phyloP scores from a whole-genome alignment of 257 asterid species.

The Forsythia suspensa region DNA sequence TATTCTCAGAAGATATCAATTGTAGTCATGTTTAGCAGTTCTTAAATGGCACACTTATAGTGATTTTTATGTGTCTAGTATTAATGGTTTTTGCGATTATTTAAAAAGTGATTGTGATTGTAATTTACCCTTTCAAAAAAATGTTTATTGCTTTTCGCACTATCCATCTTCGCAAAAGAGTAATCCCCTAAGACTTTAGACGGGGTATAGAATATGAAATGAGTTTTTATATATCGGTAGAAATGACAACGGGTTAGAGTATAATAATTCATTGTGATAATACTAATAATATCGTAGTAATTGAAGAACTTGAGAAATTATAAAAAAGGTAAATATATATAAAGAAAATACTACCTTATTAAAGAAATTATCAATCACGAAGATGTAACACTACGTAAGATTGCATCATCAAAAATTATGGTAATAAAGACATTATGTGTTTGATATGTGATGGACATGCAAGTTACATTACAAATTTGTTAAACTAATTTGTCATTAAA shows the following conservation, averaged over 20 bases:
- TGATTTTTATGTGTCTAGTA: neutral
- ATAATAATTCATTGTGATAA: too few relatives aligned
- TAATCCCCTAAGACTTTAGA: too few relatives aligned
- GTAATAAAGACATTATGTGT: neutral
- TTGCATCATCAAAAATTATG: neutral
- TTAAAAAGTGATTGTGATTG: neutral
- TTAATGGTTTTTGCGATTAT: neutral
- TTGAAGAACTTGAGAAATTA: neutral
- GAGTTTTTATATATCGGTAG: too few relatives aligned
- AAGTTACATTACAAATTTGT: neutral
- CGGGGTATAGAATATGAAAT: too few relatives aligned
- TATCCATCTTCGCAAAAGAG: too few relatives aligned
- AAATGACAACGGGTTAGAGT: too few relatives aligned
- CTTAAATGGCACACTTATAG: too few relatives aligned
- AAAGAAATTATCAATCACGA: neutral
- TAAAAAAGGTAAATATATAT: neutral
- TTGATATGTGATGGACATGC: neutral
- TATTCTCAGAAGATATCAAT: neutral
- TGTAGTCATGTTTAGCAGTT: neutral
- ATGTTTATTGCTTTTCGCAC: too few relatives aligned
- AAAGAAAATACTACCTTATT: neutral
- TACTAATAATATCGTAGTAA: neutral
- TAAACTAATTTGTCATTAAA: neutral
- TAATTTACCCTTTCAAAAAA: too few relatives aligned
- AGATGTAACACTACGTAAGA: neutral